Percentiles rank a stretch among this genome's conserved stretches.
phyloP scores from a whole-genome alignment of 164 flowering plant genomes.

The Stephania yunnanensis region DNA sequence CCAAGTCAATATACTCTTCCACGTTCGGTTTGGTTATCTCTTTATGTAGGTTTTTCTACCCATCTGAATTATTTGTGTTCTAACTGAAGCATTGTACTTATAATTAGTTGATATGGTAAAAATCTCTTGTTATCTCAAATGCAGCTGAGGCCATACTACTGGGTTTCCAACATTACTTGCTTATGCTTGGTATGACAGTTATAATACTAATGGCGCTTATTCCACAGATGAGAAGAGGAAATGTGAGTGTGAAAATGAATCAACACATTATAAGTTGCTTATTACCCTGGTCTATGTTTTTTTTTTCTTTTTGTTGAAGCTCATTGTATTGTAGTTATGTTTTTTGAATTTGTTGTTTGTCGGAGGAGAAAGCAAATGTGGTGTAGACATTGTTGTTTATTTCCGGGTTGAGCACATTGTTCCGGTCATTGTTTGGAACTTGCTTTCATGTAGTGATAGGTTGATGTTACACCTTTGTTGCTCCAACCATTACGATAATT shows the following conservation, averaged over 20 bases:
- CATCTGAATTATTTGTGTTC: background rate
- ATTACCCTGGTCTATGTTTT: too few relatives aligned
- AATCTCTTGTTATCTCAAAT: slow-evolving; percentile 16
- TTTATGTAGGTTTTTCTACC: background rate
- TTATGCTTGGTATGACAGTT: slow-evolving; percentile 92
- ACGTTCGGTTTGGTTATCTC: too few relatives aligned
- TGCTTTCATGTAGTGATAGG: slow-evolving; percentile 91
- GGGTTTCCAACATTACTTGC: slow-evolving; percentile 94
- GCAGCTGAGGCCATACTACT: slow-evolving; percentile 95
- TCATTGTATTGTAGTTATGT: too few relatives aligned
- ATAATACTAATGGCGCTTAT: slow-evolving; percentile 85
- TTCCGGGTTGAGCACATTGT: slow-evolving; percentile 86
- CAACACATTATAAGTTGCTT: too few relatives aligned
- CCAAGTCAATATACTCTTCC: too few relatives aligned
- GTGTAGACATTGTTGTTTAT: slow-evolving; percentile 91
- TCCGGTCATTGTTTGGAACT: slow-evolving; percentile 73
- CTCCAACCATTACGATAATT: too few relatives aligned
- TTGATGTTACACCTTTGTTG: slow-evolving; percentile 25
- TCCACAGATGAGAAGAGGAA: slow-evolving; percentile 98
- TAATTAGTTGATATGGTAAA: background rate
- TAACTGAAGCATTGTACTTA: background rate
- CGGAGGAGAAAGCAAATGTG: slow-evolving; percentile 93
- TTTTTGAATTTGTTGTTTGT: background rate
- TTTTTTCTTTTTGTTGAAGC: too few relatives aligned
- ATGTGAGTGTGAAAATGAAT: slow-evolving; percentile 9